These are phyloP conservation scores for Annulohypoxylon bovei DNA, from an alignment of 495 filamentous ascomycete species.

Conservation along the genomic window DNA sequence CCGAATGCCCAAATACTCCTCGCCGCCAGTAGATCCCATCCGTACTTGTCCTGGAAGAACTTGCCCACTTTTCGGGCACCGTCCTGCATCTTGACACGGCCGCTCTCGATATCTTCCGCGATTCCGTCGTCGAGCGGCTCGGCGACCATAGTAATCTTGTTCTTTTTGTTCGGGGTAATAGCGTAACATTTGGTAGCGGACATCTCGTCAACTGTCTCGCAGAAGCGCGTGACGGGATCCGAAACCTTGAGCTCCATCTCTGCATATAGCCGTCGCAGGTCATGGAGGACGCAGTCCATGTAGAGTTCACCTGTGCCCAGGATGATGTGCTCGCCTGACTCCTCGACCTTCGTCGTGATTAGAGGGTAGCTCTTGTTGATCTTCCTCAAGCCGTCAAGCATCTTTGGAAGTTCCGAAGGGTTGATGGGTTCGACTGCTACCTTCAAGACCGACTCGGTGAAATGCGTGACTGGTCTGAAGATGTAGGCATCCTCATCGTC, in stretches of 20 bases:
- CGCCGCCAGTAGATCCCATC: constrained; percentile 93
- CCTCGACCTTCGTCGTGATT: constrained; percentile 95
- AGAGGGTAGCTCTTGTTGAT: constrained; percentile 98
- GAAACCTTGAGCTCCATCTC: constrained; percentile 99
- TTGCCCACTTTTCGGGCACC: constrained; percentile 92
- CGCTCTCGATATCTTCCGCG: constrained; percentile 92
- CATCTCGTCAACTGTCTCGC: constrained; percentile 97
- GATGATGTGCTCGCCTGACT: constrained; percentile 97
- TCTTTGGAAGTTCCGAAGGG: constrained; percentile 97
- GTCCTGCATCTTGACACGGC: constrained; percentile 89
- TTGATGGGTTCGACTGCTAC: constrained; percentile 98
- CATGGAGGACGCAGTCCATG: constrained; percentile 98
- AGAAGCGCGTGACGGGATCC: constrained; percentile 96
- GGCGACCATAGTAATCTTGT: constrained; percentile 98
- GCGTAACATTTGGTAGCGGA: constrained; percentile 98
- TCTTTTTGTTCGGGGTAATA: constrained; percentile 97
- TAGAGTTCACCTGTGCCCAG: constrained; percentile 96
- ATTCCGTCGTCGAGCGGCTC: constrained; percentile 95
- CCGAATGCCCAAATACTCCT: constrained; percentile 99
- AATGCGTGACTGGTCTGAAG: constrained; percentile 91
- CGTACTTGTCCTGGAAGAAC: constrained; percentile 97
- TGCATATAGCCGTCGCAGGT: constrained; percentile 91
- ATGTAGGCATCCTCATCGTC: constrained; percentile 93
- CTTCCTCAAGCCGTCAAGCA: constrained; percentile 95
- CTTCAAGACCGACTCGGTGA: constrained; percentile 98